phyloP scores from a whole-genome alignment of 139 green algal species.

The Tetradesmus obliquus region DNA sequence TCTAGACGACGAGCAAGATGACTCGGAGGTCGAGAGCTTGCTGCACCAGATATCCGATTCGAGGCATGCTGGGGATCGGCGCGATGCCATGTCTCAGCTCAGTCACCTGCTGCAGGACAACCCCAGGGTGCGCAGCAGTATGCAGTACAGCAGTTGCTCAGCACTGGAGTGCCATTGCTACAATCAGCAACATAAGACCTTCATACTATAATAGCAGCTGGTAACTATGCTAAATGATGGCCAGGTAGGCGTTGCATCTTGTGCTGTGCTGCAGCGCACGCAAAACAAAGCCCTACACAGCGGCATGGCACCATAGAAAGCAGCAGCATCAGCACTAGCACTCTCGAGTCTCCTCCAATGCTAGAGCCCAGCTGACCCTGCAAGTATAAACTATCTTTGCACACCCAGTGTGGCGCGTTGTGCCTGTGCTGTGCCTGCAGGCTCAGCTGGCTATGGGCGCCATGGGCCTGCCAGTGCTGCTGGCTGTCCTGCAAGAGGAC shows the following conservation, averaged over 20 bases:
- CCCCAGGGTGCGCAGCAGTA: conserved; percentile 49
- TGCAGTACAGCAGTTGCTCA: neutral
- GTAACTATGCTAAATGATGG: neutral
- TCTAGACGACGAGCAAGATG: conserved; percentile 55
- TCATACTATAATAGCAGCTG: too few relatives aligned
- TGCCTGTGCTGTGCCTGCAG: conserved; percentile 35
- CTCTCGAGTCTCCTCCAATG: neutral
- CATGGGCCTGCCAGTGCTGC: conserved; percentile 82
- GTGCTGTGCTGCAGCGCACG: neutral
- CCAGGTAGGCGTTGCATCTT: too few relatives aligned
- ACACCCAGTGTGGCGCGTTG: too few relatives aligned
- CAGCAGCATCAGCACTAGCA: neutral
- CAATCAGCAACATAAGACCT: neutral
- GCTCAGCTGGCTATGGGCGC: conserved; percentile 80
- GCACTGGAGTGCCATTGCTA: neutral
- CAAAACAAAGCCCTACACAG: neutral
- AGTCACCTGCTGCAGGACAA: conserved; percentile 73
- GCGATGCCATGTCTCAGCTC: conserved; percentile 78
- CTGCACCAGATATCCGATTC: conserved; percentile 83
- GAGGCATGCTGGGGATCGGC: conserved; percentile 79
- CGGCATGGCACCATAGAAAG: neutral
- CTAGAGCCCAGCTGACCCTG: neutral
- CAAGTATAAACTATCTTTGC: too few relatives aligned
- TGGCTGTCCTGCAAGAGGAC: conserved; percentile 79
- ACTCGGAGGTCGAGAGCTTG: conserved; percentile 76